Evolutionary conservation across 192 early-diverging fungal species (phyloP), one percentile per base, ranked within the genome.

Genomic region (Glomus cerebriforme): DNA sequence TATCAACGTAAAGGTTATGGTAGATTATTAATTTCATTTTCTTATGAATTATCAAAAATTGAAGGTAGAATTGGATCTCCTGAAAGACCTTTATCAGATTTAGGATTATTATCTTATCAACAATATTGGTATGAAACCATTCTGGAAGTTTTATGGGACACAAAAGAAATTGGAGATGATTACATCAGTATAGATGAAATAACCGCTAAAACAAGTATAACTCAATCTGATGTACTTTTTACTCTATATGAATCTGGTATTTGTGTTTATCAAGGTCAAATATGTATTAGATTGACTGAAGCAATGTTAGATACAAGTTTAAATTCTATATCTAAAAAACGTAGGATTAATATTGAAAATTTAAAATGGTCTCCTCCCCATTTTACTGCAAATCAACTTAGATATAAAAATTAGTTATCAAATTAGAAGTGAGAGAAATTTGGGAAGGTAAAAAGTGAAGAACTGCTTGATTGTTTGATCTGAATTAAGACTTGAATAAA

Each of bases 41-140:
- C 94, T 13, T 99, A 99, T 80, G 95, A 96, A 84, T 87, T 99
- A 68, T 96, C 95, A 37, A 94, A 95, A 80, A 91, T 93, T 5
- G 98, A 99, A 83, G 93, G 93, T 43, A 93, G 95, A 77, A 86
- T 94, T 10, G 98, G 98, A 29, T 96, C 95, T 12, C 98, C 98
- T 0, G 98, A 99, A 76, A 99, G 98, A 63, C 98, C 98, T 9
- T 85, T 99, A 2, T 99, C 98, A 0, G 98, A 99, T 83, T 85
- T 99, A 66, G 98, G 97, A 2, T 85, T 99, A 54, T 79, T 98
- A 49, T 94, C 93, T n/a, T 99, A 99, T 81, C 94, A 96, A 39
- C 93, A 95, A 3, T 99, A 94, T 85, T 99, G 98, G 98, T 83
- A 92, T 0, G 96, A 98, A 79, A 86, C 92, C 5, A 90, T 99